A percentile compares a stretch with the other conserved stretches of the same genome.
phyloP scores from a whole-genome alignment of 2,329 filamentous ascomycete species.

The Aspergillus vadensis region DNA sequence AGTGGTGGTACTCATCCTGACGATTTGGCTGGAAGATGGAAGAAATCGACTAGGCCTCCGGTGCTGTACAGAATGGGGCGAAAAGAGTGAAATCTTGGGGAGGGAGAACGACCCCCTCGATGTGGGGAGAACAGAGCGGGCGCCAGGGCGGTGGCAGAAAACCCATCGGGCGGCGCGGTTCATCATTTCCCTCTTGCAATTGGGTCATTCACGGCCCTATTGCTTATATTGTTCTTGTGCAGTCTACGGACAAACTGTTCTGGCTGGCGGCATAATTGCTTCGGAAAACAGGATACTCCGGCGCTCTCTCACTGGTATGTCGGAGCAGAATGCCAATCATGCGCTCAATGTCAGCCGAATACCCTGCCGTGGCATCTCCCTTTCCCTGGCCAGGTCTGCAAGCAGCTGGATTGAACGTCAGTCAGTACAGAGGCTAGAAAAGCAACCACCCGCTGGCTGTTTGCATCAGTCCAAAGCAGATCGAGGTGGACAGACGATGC shows the following conservation, averaged over 20 bases:
- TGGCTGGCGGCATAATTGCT: neutral
- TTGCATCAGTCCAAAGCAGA: too few relatives aligned
- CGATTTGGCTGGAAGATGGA: neutral
- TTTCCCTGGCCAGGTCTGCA: neutral
- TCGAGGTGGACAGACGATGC: too few relatives aligned
- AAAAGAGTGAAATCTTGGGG: neutral
- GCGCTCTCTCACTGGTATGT: neutral
- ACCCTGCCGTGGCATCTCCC: neutral
- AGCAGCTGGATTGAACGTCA: too few relatives aligned
- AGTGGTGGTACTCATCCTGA: conserved; percentile 49
- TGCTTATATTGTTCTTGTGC: neutral
- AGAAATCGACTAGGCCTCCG: neutral
- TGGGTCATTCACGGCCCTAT: neutral
- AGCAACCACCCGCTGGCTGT: too few relatives aligned
- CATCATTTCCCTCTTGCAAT: neutral
- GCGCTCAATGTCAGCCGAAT: neutral
- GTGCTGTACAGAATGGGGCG: neutral
- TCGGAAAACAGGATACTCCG: neutral
- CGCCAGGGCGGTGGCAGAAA: conserved; percentile 7
- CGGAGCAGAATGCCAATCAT: neutral
- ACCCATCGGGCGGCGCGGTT: neutral
- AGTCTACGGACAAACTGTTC: too few relatives aligned
- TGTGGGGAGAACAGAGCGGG: neutral
- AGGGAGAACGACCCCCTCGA: neutral
- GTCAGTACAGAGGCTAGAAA: too few relatives aligned